Conservation (phyloP, 2,329 filamentous ascomycete genomes). For the Paecilomyces variotii region DNA sequence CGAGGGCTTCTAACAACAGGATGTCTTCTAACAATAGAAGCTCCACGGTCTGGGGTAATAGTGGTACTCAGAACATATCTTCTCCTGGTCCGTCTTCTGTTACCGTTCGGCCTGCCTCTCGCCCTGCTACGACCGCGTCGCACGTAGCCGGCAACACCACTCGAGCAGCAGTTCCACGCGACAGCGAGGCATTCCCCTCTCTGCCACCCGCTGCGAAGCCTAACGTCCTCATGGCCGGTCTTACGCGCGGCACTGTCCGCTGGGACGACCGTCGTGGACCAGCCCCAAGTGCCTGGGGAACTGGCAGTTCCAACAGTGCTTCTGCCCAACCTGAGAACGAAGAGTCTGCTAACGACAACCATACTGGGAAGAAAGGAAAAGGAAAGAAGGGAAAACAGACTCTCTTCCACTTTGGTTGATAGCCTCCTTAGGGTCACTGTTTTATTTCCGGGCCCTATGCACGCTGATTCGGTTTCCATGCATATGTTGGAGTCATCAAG, state of each 20-base stretch:
- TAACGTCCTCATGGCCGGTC: constrained; percentile 45
- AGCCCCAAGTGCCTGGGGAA: constrained; percentile 31
- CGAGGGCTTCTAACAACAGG: constrained; percentile 12
- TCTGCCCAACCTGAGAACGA: constrained; percentile 1
- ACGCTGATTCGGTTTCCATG: background rate
- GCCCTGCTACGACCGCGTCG: constrained; percentile 14
- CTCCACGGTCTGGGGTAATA: constrained; percentile 16
- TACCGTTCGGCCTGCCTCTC: constrained; percentile 19
- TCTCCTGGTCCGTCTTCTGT: constrained; percentile 14
- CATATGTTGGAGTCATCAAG: background rate
- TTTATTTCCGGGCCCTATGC: background rate
- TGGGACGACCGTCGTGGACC: constrained; percentile 34
- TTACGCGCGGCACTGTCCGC: constrained; percentile 39
- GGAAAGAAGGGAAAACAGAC: constrained; percentile 31
- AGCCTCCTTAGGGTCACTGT: background rate
- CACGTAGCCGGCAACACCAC: constrained; percentile 8
- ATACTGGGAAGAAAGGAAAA: constrained; percentile 23
- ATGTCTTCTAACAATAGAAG: constrained; percentile 15
- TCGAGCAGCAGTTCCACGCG: constrained; percentile 13
- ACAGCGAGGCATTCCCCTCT: constrained; percentile 66
- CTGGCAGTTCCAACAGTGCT: constrained; percentile 10
- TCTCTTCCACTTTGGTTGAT: constrained; percentile 32
- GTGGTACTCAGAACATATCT: constrained; percentile 14
- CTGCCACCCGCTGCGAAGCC: constrained; percentile 70
- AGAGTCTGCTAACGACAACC: constrained; percentile 3